Conservation (phyloP, 768 basidiomycete species). For the Rhizopogon vinicolor region DNA sequence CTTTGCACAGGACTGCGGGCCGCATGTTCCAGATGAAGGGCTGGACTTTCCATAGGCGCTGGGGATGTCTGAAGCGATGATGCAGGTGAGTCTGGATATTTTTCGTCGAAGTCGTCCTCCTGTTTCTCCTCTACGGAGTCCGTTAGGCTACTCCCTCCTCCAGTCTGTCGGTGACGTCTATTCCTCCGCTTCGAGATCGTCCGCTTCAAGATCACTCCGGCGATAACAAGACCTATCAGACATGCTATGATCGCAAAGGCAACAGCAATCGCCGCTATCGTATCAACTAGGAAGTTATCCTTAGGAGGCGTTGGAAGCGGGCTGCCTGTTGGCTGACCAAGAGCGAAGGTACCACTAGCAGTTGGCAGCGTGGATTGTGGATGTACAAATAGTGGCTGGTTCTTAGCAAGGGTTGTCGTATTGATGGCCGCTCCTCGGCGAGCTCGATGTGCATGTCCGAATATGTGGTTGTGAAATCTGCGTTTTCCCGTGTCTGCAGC, state of each 20-base stretch:
- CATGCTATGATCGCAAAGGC: slow-evolving; percentile 22
- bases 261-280: slow-evolving; percentile 17
- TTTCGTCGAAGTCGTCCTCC: not conserved
- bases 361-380: not conserved
- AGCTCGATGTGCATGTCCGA: not conserved
- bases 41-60: not conserved
- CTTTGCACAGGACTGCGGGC: not conserved
- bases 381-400: not conserved
- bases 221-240: slow-evolving; percentile 21
- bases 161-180: not conserved
- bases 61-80: not conserved
- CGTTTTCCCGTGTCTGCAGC: not conserved
- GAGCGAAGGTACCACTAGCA: not conserved
- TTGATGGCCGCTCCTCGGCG: not conserved
- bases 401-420: not conserved
- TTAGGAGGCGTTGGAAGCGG: not conserved
- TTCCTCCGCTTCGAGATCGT: not conserved
- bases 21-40: not conserved
- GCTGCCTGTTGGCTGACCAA: not conserved
- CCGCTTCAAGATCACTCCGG: slow-evolving; percentile 21
- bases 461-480: not conserved
- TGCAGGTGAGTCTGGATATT: not conserved
- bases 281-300: slow-evolving; percentile 10
- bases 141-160: not conserved
- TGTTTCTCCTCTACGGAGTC: not conserved